Evolutionary conservation across 345 rosid genomes (phyloP).

Genomic region (Camelina sativa): DNA sequence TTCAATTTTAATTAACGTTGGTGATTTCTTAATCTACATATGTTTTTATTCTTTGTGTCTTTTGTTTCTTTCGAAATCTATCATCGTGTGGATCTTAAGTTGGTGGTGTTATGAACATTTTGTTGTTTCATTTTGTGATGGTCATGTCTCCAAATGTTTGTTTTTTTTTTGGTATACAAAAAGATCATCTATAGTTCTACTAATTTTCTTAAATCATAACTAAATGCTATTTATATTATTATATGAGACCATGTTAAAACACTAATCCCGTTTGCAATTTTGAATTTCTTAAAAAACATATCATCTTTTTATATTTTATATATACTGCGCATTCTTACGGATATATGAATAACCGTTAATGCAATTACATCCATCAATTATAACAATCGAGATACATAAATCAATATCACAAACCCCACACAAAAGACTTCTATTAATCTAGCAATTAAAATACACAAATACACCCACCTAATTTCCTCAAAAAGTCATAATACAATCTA

Average conservation of each 20-base stretch:
- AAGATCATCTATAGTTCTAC: neutral
- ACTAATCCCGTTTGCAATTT: neutral
- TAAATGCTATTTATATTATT: neutral
- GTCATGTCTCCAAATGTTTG: slow-evolving; percentile 6
- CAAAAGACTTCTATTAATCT: slow-evolving; percentile 28
- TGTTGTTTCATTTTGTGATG: slow-evolving; percentile 23
- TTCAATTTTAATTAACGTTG: neutral
- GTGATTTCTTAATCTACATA: neutral
- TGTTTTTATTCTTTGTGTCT: neutral
- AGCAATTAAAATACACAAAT: slow-evolving; percentile 9
- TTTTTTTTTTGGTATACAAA: neutral
- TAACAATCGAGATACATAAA: neutral
- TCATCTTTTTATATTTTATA: slow-evolving; percentile 1
- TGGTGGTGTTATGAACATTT: slow-evolving; percentile 27
- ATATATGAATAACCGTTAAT: slow-evolving; percentile 20
- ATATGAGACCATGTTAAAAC: neutral
- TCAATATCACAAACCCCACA: slow-evolving; percentile 3
- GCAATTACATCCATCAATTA: slow-evolving; percentile 21
- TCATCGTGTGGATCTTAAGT: slow-evolving; percentile 9
- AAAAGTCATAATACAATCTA: slow-evolving; percentile 7
- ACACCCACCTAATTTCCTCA: slow-evolving; percentile 15
- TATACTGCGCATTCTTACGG: slow-evolving; percentile 26
- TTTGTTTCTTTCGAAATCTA: neutral
- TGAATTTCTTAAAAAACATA: neutral
- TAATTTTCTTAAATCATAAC: neutral